Percentiles rank a stretch among this genome's conserved stretches.
phyloP scores from a whole-genome alignment of 257 asterid genomes.

The Plantago ovata region DNA sequence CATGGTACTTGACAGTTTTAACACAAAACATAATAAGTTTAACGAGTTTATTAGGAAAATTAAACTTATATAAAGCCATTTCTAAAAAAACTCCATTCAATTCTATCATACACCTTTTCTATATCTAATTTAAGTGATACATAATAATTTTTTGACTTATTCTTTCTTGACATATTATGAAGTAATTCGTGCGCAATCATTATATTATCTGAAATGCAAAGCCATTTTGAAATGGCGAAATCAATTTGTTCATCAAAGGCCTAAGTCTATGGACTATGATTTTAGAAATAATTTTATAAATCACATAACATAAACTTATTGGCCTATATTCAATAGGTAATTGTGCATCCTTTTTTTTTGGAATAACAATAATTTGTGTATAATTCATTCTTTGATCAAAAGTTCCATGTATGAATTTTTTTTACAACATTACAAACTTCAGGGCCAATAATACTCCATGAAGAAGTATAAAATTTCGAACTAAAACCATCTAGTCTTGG shows the following conservation, averaged over 20 bases:
- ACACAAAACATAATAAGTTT: background rate
- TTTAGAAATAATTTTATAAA: background rate
- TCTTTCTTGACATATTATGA: background rate
- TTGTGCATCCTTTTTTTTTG: background rate
- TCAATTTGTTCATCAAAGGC: background rate
- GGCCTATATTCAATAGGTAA: background rate
- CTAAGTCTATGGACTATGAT: background rate
- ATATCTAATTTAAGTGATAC: background rate
- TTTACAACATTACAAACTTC: background rate
- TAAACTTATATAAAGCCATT: too few species aligned
- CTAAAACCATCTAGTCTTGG: too few species aligned
- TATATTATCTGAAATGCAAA: too few species aligned
- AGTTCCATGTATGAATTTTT: background rate
- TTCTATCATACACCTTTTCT: background rate
- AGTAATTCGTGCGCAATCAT: too few species aligned
- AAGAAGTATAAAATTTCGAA: too few species aligned
- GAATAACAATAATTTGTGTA: background rate
- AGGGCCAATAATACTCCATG: too few species aligned
- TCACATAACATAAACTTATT: background rate
- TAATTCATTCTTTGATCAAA: too few species aligned
- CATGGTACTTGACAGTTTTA: background rate
- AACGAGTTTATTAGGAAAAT: background rate
- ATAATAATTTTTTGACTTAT: background rate
- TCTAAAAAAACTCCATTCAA: background rate
- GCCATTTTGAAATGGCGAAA: too few species aligned